phyloP scores from a whole-genome alignment of 768 basidiomycete species.

The Suillus ampliporus region DNA sequence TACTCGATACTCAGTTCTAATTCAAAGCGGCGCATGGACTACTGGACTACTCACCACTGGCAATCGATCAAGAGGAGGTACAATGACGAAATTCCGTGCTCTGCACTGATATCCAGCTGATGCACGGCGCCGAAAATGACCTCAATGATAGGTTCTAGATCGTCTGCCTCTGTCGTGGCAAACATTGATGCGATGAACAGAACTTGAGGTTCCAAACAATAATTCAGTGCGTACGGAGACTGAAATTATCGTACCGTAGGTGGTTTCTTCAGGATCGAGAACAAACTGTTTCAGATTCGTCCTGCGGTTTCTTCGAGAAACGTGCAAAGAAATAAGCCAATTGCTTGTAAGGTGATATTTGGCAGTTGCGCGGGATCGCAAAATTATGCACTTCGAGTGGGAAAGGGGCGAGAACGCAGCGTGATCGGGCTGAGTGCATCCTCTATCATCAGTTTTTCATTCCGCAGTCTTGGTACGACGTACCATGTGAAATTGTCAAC shows the following conservation, averaged over 20 bases:
- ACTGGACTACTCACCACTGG: conserved; percentile 37
- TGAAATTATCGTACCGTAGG: neutral
- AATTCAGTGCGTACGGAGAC: neutral
- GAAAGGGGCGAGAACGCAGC: too few relatives aligned
- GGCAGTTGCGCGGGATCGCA: too few relatives aligned
- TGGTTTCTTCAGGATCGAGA: conserved; percentile 1
- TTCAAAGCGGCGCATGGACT: neutral
- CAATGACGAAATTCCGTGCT: conserved; percentile 43
- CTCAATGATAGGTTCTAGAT: conserved; percentile 33
- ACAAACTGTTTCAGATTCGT: neutral
- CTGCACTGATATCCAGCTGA: conserved; percentile 37
- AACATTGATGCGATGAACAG: conserved; percentile 47
- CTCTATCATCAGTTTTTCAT: too few relatives aligned
- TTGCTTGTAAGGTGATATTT: too few relatives aligned
- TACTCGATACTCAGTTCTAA: neutral
- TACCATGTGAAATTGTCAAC: too few relatives aligned
- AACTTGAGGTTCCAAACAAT: conserved; percentile 23
- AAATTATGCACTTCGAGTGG: too few relatives aligned
- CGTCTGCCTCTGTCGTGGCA: conserved; percentile 34
- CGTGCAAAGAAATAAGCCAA: too few relatives aligned
- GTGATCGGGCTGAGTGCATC: too few relatives aligned
- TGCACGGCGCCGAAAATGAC: conserved; percentile 33
- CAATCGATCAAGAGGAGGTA: conserved; percentile 44
- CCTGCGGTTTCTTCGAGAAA: neutral
- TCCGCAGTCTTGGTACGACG: too few relatives aligned